Base-by-base conservation (phyloP, 1,139 yeast genomes). In the Hansenula anomala region DNA sequence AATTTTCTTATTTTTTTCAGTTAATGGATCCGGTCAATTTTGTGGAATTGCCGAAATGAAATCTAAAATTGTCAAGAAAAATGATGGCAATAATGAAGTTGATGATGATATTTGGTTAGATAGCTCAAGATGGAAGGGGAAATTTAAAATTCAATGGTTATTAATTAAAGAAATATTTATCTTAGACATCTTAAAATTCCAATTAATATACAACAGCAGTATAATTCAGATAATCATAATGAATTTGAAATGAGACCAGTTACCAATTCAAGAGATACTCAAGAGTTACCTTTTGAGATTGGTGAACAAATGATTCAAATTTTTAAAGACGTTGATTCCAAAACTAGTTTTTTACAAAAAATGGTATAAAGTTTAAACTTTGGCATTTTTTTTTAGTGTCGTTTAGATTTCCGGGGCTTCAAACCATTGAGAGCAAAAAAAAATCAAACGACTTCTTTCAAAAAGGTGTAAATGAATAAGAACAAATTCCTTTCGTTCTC, bases 41-140 rank as follows among this genome's bases (percentile, higher is more conserved):
- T 76, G 82, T 55, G 85, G 83, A 0, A 66, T 78, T n/a, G 80
- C 80, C 2, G 75, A 72, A 49, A 76, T 78, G 82, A 59, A 55
- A 6, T 59, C 66, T 7, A 37, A 31, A 9, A 15, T 17, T 10
- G 14, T 22, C 13, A 26, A 30, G 18, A 68, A 65, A 41, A 67
- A 63, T 46, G 51, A 60, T 4, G 48, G 45, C 19, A 66, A 63
- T 45, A 50, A 61, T 4, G 51, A 49, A 25, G 63, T 3, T 11
- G n/a, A n/a, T n/a, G n/a, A n/a, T n/a, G n/a, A n/a, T n/a, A n/a
- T 75, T 25, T 77, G 82, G 82, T 55, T 58, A 3, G 77, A 73
- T 46, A 51, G 51, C 16, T 59, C 62, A 29, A 67, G 71, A 39
- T 76, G 77, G 73, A 74, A 68, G 33, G 76, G 77, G 0, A 60